These are phyloP conservation scores for Lichtheimia ornata DNA, from an alignment of 371 early-diverging fungal species.

Conservation along the genomic window DNA sequence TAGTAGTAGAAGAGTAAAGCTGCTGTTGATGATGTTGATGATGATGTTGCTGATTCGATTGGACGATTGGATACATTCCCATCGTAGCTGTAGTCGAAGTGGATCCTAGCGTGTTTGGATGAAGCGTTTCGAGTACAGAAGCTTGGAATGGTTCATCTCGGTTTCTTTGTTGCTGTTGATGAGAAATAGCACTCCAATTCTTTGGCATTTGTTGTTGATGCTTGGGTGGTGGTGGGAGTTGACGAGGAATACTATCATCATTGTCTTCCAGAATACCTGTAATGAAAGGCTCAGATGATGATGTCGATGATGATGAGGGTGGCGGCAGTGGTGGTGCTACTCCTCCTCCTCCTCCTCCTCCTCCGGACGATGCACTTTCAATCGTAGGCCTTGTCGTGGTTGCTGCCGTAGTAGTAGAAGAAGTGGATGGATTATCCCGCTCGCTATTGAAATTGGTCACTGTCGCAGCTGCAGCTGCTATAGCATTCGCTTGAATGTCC, in stretches of 20 bases:
- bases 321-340: neutral
- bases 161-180: neutral
- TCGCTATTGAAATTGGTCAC: neutral
- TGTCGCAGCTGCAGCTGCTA: slow-evolving; percentile 4
- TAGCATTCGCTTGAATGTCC: neutral
- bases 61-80: neutral
- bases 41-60: too few relatives aligned
- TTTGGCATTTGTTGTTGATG: slow-evolving; percentile 2
- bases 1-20: too few relatives aligned
- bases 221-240: neutral
- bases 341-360: neutral
- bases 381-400: neutral
- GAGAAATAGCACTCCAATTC: neutral
- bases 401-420: neutral
- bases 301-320: neutral
- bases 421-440: neutral
- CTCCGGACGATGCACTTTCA: neutral
- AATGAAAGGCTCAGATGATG: neutral
- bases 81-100: too few relatives aligned
- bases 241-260: neutral
- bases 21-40: too few relatives aligned
- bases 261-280: neutral
- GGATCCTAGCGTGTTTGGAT: neutral
- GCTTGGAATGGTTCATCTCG: neutral
- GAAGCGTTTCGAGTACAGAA: neutral